Conservation (phyloP, 2,329 filamentous ascomycete genomes). For the Dothideomycetes sp. region DNA sequence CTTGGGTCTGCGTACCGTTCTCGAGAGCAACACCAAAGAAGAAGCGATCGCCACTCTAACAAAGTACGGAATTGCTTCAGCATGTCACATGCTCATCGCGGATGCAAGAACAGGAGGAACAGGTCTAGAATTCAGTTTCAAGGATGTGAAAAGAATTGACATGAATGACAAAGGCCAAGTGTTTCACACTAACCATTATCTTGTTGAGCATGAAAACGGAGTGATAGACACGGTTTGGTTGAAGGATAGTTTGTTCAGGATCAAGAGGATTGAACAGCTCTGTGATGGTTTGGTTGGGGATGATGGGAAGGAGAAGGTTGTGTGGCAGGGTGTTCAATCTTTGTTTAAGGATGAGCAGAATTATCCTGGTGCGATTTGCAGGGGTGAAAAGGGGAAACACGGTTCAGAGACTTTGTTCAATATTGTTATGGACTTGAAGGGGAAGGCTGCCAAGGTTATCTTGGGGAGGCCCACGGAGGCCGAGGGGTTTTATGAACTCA, state of each 20-base stretch:
- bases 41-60: conserved; percentile 40
- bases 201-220: conserved; percentile 29
- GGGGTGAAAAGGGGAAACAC: conserved; percentile 19
- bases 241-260: conserved; percentile 31
- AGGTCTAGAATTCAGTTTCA: conserved; percentile 41
- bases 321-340: conserved; percentile 17
- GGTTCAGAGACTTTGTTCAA: conserved; percentile 28
- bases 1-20: conserved; percentile 46
- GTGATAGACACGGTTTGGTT: conserved; percentile 35
- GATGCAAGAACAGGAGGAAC: conserved; percentile 38
- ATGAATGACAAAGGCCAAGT: conserved; percentile 28
- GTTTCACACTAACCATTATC: conserved; percentile 37
- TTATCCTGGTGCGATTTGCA: conserved; percentile 30
- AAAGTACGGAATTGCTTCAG: conserved; percentile 40
- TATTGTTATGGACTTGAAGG: conserved; percentile 30
- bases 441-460: conserved; percentile 22
- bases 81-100: conserved; percentile 47
- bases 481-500: conserved; percentile 21
- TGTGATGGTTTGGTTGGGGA: conserved; percentile 17
- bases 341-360: conserved; percentile 36
- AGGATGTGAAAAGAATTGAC: conserved; percentile 25
- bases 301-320: neutral
- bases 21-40: conserved; percentile 43
- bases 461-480: conserved; percentile 26
- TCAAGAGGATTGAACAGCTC: conserved; percentile 30